These are phyloP conservation scores for Xerocomus nothofagi DNA, from an alignment of 1,284 basidiomycete genomes.

Conservation along the genomic window DNA sequence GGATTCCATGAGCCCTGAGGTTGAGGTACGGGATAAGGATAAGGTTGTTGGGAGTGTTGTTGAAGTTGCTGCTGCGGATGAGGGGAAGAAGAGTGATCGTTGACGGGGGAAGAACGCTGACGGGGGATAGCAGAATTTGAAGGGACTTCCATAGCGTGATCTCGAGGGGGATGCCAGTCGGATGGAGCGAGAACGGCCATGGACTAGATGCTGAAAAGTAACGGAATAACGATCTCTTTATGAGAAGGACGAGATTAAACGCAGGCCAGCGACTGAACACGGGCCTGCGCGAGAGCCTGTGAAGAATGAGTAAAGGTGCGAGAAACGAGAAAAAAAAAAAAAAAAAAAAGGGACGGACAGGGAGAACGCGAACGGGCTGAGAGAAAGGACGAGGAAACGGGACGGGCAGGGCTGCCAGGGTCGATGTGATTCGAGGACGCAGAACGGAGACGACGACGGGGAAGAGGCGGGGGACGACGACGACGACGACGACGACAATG, in stretches of 20 bases:
- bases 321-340: not conserved
- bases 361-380: not conserved
- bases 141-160: constrained; percentile 57
- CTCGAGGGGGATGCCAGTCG: constrained; percentile 68
- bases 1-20: constrained; percentile 64
- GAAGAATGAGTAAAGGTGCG: too few relatives aligned
- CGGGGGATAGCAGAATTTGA: constrained; percentile 44
- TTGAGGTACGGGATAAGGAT: constrained; percentile 45
- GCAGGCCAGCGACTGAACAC: not conserved
- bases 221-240: constrained; percentile 9
- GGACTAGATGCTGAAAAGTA: constrained; percentile 34
- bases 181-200: constrained; percentile 76
- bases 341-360: not conserved
- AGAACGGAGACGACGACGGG: too few relatives aligned
- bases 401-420: constrained; percentile 4
- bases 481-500: not conserved
- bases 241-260: constrained; percentile 1
- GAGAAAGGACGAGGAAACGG: not conserved
- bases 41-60: constrained; percentile 36
- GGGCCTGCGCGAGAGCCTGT: not conserved
- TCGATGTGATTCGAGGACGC: not conserved
- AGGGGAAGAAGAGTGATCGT: constrained; percentile 41
- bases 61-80: constrained; percentile 37
- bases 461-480: not conserved
- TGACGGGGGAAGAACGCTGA: constrained; percentile 57